These are phyloP conservation scores for Venturia effusa DNA, from an alignment of 2,329 filamentous ascomycete species.

Conservation along the genomic window DNA sequence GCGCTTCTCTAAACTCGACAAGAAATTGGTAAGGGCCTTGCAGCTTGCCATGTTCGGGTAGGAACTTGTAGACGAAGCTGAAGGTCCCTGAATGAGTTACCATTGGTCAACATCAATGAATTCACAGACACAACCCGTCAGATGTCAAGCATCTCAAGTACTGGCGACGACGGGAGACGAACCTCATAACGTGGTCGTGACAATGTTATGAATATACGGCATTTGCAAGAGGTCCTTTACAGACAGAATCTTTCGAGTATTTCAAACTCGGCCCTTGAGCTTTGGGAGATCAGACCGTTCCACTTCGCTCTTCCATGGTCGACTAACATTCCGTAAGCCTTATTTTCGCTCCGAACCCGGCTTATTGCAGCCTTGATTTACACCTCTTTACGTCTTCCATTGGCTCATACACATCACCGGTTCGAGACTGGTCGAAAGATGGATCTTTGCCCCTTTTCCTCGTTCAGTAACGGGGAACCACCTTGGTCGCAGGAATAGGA, in stretches of 20 bases:
- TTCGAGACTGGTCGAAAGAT: no score
- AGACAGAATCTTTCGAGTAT: background rate
- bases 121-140: background rate
- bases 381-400: no score
- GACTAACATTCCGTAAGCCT: no score
- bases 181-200: background rate
- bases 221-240: background rate
- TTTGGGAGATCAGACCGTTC: no score
- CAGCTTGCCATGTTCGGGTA: conserved; percentile 42
- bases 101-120: conserved; percentile 14
- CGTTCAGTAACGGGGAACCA: no score
- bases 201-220: background rate
- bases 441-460: no score
- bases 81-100: conserved; percentile 22
- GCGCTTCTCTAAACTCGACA: conserved; percentile 44
- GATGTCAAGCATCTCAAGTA: background rate
- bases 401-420: no score
- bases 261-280: background rate
- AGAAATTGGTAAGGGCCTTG: conserved; percentile 38
- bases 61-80: conserved; percentile 30
- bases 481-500: no score
- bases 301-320: no score
- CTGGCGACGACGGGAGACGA: background rate
- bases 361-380: no score
- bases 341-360: no score